A percentile compares a stretch with the other conserved stretches of the same genome.
phyloP scores from a whole-genome alignment of 495 filamentous ascomycete species.

The Pseudoneurospora amorphoporcata region DNA sequence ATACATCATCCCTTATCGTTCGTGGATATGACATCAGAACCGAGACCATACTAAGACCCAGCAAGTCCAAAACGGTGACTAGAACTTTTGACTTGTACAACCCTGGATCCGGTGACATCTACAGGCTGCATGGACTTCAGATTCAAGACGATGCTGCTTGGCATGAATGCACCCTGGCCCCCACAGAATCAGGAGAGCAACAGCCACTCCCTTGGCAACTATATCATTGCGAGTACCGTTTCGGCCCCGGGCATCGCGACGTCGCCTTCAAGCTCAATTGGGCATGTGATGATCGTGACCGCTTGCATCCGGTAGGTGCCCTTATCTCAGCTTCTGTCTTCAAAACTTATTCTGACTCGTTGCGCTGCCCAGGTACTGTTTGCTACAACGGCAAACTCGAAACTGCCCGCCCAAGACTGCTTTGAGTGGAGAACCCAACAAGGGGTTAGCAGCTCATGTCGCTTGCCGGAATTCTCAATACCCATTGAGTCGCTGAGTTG shows the following conservation, averaged over 20 bases:
- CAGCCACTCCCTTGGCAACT: constrained; percentile 11
- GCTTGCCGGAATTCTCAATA: not conserved
- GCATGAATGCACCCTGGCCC: constrained; percentile 4
- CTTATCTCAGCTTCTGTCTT: not conserved
- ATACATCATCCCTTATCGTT: constrained; percentile 10
- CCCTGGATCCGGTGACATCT: constrained; percentile 11
- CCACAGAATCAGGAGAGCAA: not conserved
- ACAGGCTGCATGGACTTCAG: not conserved
- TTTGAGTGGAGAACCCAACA: not conserved
- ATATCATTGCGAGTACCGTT: constrained; percentile 7
- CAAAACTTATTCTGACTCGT: not conserved
- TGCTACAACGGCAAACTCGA: not conserved
- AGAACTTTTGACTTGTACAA: constrained; percentile 12
- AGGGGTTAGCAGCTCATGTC: not conserved
- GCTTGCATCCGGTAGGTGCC: constrained; percentile 13
- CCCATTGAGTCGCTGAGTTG: not conserved
- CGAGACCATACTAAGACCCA: not conserved
- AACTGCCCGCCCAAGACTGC: constrained; percentile 1
- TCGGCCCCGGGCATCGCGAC: constrained; percentile 1
- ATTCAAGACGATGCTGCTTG: constrained; percentile 9
- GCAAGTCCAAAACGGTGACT: not conserved
- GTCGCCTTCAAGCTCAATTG: constrained; percentile 15
- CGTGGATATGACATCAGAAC: constrained; percentile 11
- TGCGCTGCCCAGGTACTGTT: not conserved
- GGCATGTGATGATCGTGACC: constrained; percentile 20